Percentiles rank a stretch among this genome's conserved stretches.
Evolutionary conservation across 2,329 filamentous ascomycete genomes (phyloP).

Genomic region (Aspergillus fumigatus): DNA sequence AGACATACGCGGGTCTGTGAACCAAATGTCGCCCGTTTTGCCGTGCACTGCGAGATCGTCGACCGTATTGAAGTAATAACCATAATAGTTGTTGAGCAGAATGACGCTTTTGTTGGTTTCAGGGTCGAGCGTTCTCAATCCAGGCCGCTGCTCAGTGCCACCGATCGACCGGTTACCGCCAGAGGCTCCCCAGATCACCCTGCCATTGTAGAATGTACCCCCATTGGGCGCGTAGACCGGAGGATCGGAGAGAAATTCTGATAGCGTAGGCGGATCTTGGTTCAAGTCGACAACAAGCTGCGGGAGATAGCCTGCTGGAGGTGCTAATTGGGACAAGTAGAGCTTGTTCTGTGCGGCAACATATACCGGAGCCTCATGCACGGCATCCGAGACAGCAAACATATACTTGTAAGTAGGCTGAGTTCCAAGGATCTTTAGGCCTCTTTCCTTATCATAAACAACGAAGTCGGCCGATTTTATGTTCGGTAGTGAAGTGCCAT

Average conservation of each 20-base stretch:
- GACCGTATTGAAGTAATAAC: slow-evolving; percentile 25
- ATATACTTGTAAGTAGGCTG: slow-evolving; percentile 36
- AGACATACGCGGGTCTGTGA: slow-evolving; percentile 42
- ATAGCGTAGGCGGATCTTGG: slow-evolving; percentile 37
- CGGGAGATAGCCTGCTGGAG: slow-evolving; percentile 33
- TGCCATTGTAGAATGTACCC: slow-evolving; percentile 37
- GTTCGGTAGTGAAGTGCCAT: slow-evolving; percentile 28
- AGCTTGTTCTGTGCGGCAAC: slow-evolving; percentile 38
- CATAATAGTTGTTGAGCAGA: slow-evolving; percentile 46
- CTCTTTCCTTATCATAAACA: slow-evolving; percentile 36
- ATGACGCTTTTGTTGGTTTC: slow-evolving; percentile 38
- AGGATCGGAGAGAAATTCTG: slow-evolving; percentile 37
- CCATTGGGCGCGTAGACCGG: slow-evolving; percentile 44
- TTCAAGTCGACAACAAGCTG: slow-evolving; percentile 42
- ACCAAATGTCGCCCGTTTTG: slow-evolving; percentile 47
- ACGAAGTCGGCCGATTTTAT: slow-evolving; percentile 35
- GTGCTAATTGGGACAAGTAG: slow-evolving; percentile 35
- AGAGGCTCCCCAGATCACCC: slow-evolving; percentile 37
- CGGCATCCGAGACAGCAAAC: slow-evolving; percentile 34
- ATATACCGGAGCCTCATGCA: slow-evolving; percentile 43
- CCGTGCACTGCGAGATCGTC: slow-evolving; percentile 27
- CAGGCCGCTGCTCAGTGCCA: slow-evolving; percentile 36
- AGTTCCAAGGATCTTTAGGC: slow-evolving; percentile 33
- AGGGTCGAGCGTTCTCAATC: slow-evolving; percentile 43
- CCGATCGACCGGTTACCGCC: slow-evolving; percentile 35